A percentile compares a stretch with the other conserved stretches of the same genome.
Evolutionary conservation across 352 stramenopile species (phyloP).

Genomic region (Phytopythium oedochilum): DNA sequence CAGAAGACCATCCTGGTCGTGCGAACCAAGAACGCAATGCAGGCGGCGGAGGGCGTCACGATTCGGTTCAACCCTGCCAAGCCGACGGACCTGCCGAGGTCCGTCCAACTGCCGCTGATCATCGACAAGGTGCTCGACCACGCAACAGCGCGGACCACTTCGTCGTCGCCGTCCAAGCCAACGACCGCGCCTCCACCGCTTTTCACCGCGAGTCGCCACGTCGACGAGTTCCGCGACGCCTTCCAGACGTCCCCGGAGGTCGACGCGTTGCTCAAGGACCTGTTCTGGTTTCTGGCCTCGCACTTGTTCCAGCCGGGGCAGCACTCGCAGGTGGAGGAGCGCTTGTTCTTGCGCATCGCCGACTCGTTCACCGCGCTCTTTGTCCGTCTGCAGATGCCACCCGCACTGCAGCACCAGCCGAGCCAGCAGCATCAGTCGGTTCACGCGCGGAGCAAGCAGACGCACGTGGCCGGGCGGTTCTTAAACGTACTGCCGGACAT

Average conservation of each 20-base stretch:
- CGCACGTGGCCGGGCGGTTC: slow-evolving; percentile 18
- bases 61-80: slow-evolving; percentile 44
- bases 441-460: neutral
- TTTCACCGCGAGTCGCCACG: slow-evolving; percentile 27
- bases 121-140: slow-evolving; percentile 49
- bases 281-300: slow-evolving; percentile 71
- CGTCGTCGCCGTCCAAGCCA: neutral
- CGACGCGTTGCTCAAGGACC: slow-evolving; percentile 57
- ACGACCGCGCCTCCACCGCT: neutral
- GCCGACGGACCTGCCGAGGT: slow-evolving; percentile 45
- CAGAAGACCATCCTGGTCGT: slow-evolving; percentile 75
- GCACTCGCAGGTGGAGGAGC: slow-evolving; percentile 31
- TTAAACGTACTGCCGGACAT: slow-evolving; percentile 55
- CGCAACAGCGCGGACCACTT: neutral
- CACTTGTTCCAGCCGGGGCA: slow-evolving; percentile 49
- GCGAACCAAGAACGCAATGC: slow-evolving; percentile 61
- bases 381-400: slow-evolving; percentile 51
- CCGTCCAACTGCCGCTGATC: slow-evolving; percentile 41
- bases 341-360: slow-evolving; percentile 57
- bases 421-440: slow-evolving; percentile 1
- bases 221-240: slow-evolving; percentile 33
- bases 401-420: slow-evolving; percentile 10
- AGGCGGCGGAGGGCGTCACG: slow-evolving; percentile 60
- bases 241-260: slow-evolving; percentile 39
- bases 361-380: slow-evolving; percentile 68